Conservation (phyloP, 148 eudicot species). For the Rhododendron henanense region DNA sequence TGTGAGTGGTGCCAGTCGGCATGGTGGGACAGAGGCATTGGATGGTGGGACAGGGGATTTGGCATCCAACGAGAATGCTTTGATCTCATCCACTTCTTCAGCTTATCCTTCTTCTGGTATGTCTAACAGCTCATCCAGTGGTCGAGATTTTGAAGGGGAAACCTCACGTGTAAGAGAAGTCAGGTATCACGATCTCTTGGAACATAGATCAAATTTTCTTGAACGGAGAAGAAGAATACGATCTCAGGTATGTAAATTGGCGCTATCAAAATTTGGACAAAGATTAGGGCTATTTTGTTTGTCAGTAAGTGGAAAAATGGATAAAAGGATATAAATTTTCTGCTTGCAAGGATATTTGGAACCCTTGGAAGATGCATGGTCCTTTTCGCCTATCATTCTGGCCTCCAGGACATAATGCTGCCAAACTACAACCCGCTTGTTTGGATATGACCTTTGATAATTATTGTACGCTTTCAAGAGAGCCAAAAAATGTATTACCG, state of each 20-base stretch:
- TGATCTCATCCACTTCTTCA: conserved; percentile 37
- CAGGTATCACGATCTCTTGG: conserved; percentile 61
- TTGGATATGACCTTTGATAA: background rate
- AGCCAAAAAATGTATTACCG: background rate
- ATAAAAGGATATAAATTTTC: background rate
- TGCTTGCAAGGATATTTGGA: conserved; percentile 1
- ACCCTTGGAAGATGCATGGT: background rate
- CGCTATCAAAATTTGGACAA: background rate
- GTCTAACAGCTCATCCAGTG: conserved; percentile 32
- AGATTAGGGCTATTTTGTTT: background rate
- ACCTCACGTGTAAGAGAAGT: conserved; percentile 46
- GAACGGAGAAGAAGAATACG: conserved; percentile 94
- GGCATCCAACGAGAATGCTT: conserved; percentile 41
- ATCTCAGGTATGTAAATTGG: conserved; percentile 69
- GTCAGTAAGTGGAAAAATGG: background rate
- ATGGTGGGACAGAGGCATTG: conserved; percentile 11
- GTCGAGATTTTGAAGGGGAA: conserved; percentile 45
- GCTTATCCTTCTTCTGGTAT: conserved; percentile 32
- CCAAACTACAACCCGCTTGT: background rate
- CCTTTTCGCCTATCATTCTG: background rate
- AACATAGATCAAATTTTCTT: conserved; percentile 80
- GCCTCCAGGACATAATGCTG: background rate
- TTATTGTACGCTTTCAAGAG: background rate
- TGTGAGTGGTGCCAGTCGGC: conserved; percentile 22
- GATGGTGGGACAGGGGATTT: conserved; percentile 25